Percentiles rank a stretch among this genome's conserved stretches.
phyloP scores from a whole-genome alignment of 2,329 filamentous ascomycete species.

The Cladosporium oxysporum region DNA sequence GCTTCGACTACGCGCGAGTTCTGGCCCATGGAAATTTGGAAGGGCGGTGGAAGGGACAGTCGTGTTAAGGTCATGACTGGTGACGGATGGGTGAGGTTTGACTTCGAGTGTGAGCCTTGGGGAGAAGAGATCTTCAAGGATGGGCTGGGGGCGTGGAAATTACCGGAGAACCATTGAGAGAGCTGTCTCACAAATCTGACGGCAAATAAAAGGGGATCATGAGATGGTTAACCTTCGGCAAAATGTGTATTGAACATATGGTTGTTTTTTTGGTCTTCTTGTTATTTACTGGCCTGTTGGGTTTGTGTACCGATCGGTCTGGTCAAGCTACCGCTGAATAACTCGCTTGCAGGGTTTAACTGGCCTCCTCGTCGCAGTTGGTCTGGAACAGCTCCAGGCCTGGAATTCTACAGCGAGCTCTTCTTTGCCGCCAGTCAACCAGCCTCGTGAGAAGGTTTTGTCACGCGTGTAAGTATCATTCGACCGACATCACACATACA shows the following conservation, averaged over 20 bases:
- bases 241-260: not conserved
- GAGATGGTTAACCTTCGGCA: not conserved
- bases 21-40: constrained; percentile 48
- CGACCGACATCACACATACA: not conserved
- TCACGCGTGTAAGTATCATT: not conserved
- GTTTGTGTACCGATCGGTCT: not conserved
- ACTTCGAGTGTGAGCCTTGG: constrained; percentile 6
- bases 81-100: constrained; percentile 15
- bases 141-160: constrained; percentile 38
- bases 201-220: not conserved
- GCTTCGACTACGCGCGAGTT: constrained; percentile 39
- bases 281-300: not conserved
- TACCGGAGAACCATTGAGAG: constrained; percentile 27
- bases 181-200: not conserved
- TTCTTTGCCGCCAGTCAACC: not conserved
- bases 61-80: constrained; percentile 8
- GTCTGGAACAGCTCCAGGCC: not conserved
- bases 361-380: not conserved
- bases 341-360: not conserved
- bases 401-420: not conserved
- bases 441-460: not conserved
- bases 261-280: not conserved
- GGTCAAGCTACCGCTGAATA: not conserved
- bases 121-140: constrained; percentile 13
- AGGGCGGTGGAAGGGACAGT: constrained; percentile 48